Evolutionary conservation across 768 basidiomycete species (phyloP), one percentile per base, ranked within the genome.

Genomic region (Tephrocybe rancida): DNA sequence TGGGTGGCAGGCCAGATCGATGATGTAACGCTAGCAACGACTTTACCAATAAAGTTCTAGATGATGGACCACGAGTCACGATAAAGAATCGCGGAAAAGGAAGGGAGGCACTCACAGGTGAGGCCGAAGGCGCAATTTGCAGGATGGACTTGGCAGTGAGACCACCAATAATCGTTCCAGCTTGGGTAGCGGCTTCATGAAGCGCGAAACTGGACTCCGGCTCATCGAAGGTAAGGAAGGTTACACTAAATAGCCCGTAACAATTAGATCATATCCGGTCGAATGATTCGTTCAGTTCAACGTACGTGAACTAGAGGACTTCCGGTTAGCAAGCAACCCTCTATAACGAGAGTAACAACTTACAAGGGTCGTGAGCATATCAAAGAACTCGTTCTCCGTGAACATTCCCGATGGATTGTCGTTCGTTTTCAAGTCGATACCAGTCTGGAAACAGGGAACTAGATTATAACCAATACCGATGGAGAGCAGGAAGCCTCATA

Each of bases 321-420:
- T 2, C 41, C n/a, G 14, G 16, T 30, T 13, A 21, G 19, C 14
- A 5, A 37, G 22, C 32, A 18, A 37, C n/a, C n/a, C 26, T 34
- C n/a, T 19, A 41, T 29, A 11, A 21, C 18, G n/a, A 22, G 19
- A 21, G 6, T 22, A 10, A 54, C 41, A 10, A 55, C 70, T 47
- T 53, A 74, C 73, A 25, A 75, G 59, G 8, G 58, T 59, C 3
- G 65, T 42, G 22, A 79, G 64, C 72, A 78, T 78, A 35, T 77
- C 73, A 56, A 74, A 80, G 16, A 80, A 55, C 57, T 82, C 78
- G 32, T 76, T 68, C 52, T 74, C 76, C 0, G 78, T 81, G 60
- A 71, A 75, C 25, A 75, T 26, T 0, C 80, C 80, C 3, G 59
- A 57, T 2, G 78, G 77, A 30, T 75, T 76, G 22, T 67, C 69